Base-by-base conservation (phyloP, 805 yeast genomes). In the Pichia deserticola region DNA sequence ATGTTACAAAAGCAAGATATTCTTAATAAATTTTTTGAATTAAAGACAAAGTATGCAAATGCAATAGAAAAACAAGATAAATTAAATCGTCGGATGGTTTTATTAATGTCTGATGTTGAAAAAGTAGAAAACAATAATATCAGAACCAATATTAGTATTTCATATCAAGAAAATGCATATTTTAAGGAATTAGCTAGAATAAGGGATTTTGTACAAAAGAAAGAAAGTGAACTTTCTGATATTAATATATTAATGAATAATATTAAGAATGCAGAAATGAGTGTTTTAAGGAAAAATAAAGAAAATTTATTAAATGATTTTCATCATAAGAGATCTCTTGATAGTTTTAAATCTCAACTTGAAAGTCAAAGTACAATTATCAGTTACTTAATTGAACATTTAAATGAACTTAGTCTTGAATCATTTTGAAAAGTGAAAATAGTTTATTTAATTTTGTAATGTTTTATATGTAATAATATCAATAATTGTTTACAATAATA, bases 1-100 rank as follows among this genome's bases (percentile, higher is more conserved):
- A 50, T 46, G 10, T 25, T 62, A 27, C 49, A 54, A 15, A 53
- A 55, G 4, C 52, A 54, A 15, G 44, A 54, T 13, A 15, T 38
- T 27, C 11, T 50, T 35, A 40, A 25, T 9, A 47, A 37, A 4
- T 47, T 41, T n/a, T 54, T 51, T 30, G 52, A 60, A 41, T 36
- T 60, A 3, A 54, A 57, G 13, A 47, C 50, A 71, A 75, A 50
- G 73, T 78, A 54, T 50, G 52, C 13, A 30, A 49, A 10, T 54
- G 71, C 38, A 55, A 62, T 10, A 10, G 54, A 61, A 5, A 70
- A 77, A 45, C 67, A 64, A 45, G 37, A 45, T 3, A 35, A 38
- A 10, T 33, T 64, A 41, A 58, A 52, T 7, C 38, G 45, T 12
- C 52, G 54, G 40, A 20, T 59, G 36, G 36, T 40, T 65, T 42